Conservation (phyloP, 768 basidiomycete genomes). For the Tulasnella sp. region DNA sequence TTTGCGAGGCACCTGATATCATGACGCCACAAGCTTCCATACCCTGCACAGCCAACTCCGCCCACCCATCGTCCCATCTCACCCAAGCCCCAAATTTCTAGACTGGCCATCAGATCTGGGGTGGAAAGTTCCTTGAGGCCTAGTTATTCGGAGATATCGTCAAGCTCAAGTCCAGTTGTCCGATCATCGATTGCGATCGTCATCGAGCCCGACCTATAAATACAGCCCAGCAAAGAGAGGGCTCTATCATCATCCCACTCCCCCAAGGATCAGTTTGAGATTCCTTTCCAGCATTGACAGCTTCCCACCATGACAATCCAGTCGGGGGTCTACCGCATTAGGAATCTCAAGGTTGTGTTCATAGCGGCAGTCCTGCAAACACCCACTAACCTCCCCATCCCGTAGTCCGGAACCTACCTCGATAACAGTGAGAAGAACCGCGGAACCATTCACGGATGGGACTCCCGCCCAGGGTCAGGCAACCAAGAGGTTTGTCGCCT, state of each 20-base stretch:
- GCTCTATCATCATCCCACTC: not conserved
- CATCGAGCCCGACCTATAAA: too few species aligned
- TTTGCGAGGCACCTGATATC: too few species aligned
- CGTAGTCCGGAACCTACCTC: conserved; percentile 5
- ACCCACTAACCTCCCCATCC: not conserved
- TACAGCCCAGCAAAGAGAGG: too few species aligned
- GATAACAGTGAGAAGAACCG: conserved; percentile 5
- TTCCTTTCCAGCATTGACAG: not conserved
- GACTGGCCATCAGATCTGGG: too few species aligned
- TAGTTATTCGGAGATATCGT: too few species aligned
- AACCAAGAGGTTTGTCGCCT: conserved; percentile 9
- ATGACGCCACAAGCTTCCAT: too few species aligned
- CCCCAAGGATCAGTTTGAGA: not conserved
- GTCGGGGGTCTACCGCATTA: not conserved
- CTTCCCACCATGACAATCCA: not conserved
- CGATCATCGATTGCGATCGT: too few species aligned
- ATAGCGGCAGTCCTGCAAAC: not conserved
- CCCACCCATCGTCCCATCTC: too few species aligned
- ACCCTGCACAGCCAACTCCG: too few species aligned
- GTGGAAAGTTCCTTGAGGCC: too few species aligned
- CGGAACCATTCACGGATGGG: conserved; percentile 11
- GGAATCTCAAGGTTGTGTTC: not conserved
- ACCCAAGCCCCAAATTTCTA: too few species aligned
- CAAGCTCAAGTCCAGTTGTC: too few species aligned
- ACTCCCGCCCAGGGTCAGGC: not conserved